phyloP scores from a whole-genome alignment of 305 asterid species.

The Fraxinus angustifolia region DNA sequence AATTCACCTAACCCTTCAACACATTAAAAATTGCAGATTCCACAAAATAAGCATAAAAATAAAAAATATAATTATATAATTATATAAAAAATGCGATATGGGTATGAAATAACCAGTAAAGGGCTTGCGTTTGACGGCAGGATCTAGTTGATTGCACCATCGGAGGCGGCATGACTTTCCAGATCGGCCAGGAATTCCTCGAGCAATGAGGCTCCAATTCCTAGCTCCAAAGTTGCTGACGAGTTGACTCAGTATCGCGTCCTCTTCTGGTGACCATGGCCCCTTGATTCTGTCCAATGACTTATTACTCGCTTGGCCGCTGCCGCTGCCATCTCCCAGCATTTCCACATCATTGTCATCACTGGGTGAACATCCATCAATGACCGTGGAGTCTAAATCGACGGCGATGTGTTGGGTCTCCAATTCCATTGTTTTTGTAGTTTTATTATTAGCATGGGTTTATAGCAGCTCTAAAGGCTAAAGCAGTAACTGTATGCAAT shows the following conservation, averaged over 20 bases:
- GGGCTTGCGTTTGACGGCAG: slow-evolving; percentile 70
- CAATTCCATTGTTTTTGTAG: slow-evolving; percentile 28
- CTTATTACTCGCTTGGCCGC: slow-evolving; percentile 33
- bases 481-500: slow-evolving; percentile 15
- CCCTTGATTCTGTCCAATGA: slow-evolving; percentile 67
- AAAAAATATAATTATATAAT: background rate
- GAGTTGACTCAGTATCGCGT: slow-evolving; percentile 57
- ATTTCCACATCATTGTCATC: slow-evolving; percentile 33
- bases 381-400: slow-evolving; percentile 13
- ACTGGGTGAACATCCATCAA: slow-evolving; percentile 19
- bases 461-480: slow-evolving; percentile 1
- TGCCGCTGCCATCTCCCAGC: slow-evolving; percentile 34
- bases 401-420: slow-evolving; percentile 18
- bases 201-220: slow-evolving; percentile 83
- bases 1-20: background rate
- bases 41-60: background rate
- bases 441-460: background rate
- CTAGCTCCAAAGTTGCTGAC: slow-evolving; percentile 71
- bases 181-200: slow-evolving; percentile 80
- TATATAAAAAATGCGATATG: background rate
- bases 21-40: background rate
- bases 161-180: slow-evolving; percentile 89
- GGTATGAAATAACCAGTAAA: slow-evolving; percentile 51
- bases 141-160: slow-evolving; percentile 93
- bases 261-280: slow-evolving; percentile 93